Evolutionary conservation across 2,329 filamentous ascomycete species (phyloP).

Genomic region (Eutypa lata): DNA sequence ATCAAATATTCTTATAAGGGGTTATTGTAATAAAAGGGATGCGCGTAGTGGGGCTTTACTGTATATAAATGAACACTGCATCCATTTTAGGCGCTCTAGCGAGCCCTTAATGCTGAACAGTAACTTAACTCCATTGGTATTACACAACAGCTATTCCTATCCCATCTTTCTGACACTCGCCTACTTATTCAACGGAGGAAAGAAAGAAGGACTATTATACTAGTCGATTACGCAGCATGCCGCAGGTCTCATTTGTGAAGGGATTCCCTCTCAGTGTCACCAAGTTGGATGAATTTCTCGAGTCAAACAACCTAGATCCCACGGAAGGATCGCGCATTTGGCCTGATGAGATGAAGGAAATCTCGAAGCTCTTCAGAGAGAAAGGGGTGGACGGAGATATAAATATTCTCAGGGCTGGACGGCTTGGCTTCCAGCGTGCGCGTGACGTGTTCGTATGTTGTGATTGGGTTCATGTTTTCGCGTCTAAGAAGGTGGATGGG

Average conservation of each 20-base stretch:
- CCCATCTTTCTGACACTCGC: too few relatives aligned
- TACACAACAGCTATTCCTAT: too few relatives aligned
- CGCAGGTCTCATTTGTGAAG: background rate
- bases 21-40: too few relatives aligned
- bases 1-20: too few relatives aligned
- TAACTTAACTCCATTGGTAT: too few relatives aligned
- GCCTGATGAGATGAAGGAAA: background rate
- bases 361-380: background rate
- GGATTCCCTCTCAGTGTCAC: background rate
- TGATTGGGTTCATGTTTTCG: background rate
- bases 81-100: too few relatives aligned
- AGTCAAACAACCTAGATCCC: background rate
- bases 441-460: background rate
- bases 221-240: too few relatives aligned
- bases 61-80: too few relatives aligned
- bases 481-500: background rate
- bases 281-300: background rate
- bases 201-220: too few relatives aligned
- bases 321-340: background rate
- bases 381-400: background rate
- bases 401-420: background rate
- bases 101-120: too few relatives aligned
- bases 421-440: background rate
- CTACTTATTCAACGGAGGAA: too few relatives aligned
- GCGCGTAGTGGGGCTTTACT: too few relatives aligned